A percentile compares a stretch with the other conserved stretches of the same genome.
Conservation (phyloP, 75 land plant genomes). For the Larix kaempferi region DNA sequence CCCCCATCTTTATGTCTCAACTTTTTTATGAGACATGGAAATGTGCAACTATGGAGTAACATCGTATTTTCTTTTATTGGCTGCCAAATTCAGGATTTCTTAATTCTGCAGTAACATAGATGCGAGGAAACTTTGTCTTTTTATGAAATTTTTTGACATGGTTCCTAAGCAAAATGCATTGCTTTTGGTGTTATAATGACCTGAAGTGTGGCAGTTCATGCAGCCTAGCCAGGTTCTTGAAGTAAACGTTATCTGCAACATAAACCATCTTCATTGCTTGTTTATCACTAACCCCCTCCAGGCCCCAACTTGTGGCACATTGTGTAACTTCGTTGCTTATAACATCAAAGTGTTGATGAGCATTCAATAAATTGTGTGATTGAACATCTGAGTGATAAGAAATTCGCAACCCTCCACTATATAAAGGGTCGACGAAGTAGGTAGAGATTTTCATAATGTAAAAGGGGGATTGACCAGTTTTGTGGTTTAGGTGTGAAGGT, state of each 20-base stretch:
- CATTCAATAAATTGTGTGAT: too few species aligned
- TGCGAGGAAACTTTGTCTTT: not conserved
- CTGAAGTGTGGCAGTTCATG: not conserved
- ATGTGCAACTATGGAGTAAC: not conserved
- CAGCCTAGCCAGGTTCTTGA: not conserved
- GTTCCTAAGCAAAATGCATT: not conserved
- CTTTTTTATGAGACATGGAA: not conserved
- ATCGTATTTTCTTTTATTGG: not conserved
- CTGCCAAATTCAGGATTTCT: too few species aligned
- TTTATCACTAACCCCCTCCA: not conserved
- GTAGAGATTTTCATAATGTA: too few species aligned
- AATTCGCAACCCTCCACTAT: not conserved
- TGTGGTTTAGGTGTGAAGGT: not conserved
- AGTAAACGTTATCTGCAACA: not conserved
- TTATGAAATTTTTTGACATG: not conserved
- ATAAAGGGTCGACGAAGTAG: not conserved
- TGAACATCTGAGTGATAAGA: not conserved
- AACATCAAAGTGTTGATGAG: not conserved
- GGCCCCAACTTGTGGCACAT: not conserved
- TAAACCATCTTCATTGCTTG: not conserved
- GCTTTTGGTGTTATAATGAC: not conserved
- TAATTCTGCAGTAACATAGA: too few species aligned
- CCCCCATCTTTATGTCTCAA: too few species aligned
- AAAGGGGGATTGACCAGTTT: too few species aligned
- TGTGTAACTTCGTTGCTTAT: not conserved